phyloP scores from a whole-genome alignment of 176 grass and related monocot genomes.

The Aegilops umbellulata region DNA sequence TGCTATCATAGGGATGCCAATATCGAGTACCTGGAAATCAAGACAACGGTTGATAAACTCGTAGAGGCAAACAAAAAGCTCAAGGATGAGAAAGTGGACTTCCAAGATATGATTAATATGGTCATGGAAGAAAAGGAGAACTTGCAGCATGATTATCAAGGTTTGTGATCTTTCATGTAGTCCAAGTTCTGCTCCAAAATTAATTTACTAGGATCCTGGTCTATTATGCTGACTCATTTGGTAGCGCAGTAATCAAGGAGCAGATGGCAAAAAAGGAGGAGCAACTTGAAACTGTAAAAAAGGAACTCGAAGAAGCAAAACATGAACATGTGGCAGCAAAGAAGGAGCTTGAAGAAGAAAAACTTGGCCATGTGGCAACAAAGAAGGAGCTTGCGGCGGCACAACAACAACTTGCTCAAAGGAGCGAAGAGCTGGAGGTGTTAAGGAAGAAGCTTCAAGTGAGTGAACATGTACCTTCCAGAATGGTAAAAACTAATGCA shows the following conservation, averaged over 20 bases:
- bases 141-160: background rate
- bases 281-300: background rate
- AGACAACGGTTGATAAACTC: background rate
- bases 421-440: background rate
- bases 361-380: background rate
- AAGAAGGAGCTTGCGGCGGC: background rate
- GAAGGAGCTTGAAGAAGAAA: background rate
- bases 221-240: background rate
- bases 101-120: background rate
- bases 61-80: conserved; percentile 7
- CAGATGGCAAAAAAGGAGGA: background rate
- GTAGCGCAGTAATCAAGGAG: background rate
- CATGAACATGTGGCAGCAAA: background rate
- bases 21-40: conserved; percentile 7
- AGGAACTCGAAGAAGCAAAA: background rate
- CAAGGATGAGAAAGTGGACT: background rate
- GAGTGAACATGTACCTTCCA: background rate
- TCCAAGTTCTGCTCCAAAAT: background rate
- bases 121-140: background rate
- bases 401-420: background rate
- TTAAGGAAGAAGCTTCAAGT: conserved; percentile 31
- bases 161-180: background rate
- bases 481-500: background rate
- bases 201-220: background rate
- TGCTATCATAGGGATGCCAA: background rate